Conservation (phyloP, 2,329 filamentous ascomycete genomes). For the Botrytis tulipae region DNA sequence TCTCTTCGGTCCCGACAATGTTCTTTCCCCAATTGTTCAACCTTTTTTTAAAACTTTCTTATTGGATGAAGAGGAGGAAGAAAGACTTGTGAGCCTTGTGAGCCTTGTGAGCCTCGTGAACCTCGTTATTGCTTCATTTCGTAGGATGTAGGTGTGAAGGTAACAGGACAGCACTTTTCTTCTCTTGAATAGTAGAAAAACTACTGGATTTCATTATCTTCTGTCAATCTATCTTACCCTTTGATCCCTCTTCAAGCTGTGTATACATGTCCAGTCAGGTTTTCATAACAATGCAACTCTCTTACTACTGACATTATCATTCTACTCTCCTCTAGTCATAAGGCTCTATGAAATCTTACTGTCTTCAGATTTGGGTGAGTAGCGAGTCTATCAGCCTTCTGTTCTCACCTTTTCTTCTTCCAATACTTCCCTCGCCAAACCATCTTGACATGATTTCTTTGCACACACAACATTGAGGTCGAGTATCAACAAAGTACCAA, state of each 20-base stretch:
- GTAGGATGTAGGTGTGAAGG: neutral
- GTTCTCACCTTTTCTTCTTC: neutral
- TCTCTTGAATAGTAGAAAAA: neutral
- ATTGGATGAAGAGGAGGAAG: neutral
- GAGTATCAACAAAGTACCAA: neutral
- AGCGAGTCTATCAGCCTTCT: neutral
- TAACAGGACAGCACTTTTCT: neutral
- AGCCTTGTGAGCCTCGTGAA: neutral
- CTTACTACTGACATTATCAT: too few relatives aligned
- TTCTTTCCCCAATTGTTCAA: neutral
- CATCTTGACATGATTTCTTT: neutral
- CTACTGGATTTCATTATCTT: neutral
- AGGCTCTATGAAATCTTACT: neutral
- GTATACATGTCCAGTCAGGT: too few relatives aligned
- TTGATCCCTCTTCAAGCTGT: neutral
- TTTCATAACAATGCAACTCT: neutral
- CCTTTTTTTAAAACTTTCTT: neutral
- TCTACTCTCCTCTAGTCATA: too few relatives aligned
- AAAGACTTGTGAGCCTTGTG: neutral
- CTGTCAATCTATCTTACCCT: neutral
- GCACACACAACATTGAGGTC: neutral
- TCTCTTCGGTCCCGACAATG: slow-evolving; percentile 6
- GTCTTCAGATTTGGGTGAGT: neutral
- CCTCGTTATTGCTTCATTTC: neutral
- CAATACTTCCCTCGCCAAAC: neutral